A percentile compares a stretch with the other conserved stretches of the same genome.
phyloP scores from a whole-genome alignment of 805 yeast genomes.

The Candida maris region DNA sequence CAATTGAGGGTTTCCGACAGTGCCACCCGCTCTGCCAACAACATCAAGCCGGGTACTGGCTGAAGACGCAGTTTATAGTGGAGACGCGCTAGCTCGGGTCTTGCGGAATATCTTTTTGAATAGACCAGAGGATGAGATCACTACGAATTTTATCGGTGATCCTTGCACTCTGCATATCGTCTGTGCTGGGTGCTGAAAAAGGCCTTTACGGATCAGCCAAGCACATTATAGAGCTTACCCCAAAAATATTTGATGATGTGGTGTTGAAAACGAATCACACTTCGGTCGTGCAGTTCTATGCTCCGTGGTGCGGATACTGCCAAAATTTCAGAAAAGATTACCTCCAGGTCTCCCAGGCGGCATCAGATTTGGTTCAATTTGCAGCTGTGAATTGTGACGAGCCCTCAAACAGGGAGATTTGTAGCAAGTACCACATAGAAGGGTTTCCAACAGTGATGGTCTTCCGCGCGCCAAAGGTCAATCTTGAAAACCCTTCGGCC shows the following conservation, averaged over 20 bases:
- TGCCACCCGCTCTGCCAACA: too few species aligned
- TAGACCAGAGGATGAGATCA: too few species aligned
- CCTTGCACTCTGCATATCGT: too few species aligned
- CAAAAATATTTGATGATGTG: conserved; percentile 56
- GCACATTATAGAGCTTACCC: conserved; percentile 25
- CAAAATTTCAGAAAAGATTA: conserved; percentile 62
- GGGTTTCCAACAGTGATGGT: conserved; percentile 85
- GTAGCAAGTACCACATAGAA: conserved; percentile 58
- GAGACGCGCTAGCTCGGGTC: too few species aligned
- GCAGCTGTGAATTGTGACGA: conserved; percentile 88
- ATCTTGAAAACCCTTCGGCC: conserved; percentile 11
- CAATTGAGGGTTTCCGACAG: too few species aligned
- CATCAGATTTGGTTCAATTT: conserved; percentile 56
- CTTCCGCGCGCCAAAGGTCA: conserved; percentile 74
- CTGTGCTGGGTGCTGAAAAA: conserved; percentile 5
- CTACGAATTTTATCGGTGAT: too few species aligned
- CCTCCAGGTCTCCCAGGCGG: conserved; percentile 56
- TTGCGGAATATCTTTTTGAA: too few species aligned
- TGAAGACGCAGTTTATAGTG: too few species aligned
- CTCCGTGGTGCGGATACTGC: conserved; percentile 99
- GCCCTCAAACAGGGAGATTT: conserved; percentile 60
- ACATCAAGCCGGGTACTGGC: too few species aligned
- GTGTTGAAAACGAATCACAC: conserved; percentile 72
- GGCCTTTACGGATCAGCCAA: conserved; percentile 24
- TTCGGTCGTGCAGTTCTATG: conserved; percentile 82